Conservation (phyloP, 2,329 filamentous ascomycete species). For the Cladosporium sp. region DNA sequence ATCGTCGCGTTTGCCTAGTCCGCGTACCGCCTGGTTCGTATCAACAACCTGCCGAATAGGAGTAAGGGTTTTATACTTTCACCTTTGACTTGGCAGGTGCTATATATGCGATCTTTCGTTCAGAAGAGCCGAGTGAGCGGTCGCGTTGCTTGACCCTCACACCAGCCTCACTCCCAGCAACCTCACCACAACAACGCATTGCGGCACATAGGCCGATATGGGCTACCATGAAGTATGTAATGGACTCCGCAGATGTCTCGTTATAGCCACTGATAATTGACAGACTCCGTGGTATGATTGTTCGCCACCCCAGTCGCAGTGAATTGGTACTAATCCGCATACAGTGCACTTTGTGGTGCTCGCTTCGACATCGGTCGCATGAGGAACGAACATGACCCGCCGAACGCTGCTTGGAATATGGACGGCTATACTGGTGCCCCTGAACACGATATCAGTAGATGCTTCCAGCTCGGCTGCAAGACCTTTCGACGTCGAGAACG, state of each 20-base stretch:
- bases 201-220: background rate
- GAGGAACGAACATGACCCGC: background rate
- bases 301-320: background rate
- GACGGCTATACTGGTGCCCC: background rate
- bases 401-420: background rate
- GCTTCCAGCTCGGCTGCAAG: background rate
- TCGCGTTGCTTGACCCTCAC: background rate
- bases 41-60: background rate
- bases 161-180: background rate
- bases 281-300: background rate
- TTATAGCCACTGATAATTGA: background rate
- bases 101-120: background rate
- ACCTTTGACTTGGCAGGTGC: background rate
- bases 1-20: background rate
- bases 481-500: background rate
- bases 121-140: background rate
- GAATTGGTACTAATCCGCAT: background rate
- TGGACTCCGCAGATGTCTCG: background rate
- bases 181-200: no score
- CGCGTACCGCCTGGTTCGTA: background rate
- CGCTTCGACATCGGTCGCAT: background rate
- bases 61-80: background rate
- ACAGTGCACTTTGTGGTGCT: background rate
- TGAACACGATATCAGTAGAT: background rate
- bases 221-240: background rate